Percentiles rank a stretch among this genome's conserved stretches.
Conservation (phyloP, 2,329 filamentous ascomycete species). For the Zarea fungicola region DNA sequence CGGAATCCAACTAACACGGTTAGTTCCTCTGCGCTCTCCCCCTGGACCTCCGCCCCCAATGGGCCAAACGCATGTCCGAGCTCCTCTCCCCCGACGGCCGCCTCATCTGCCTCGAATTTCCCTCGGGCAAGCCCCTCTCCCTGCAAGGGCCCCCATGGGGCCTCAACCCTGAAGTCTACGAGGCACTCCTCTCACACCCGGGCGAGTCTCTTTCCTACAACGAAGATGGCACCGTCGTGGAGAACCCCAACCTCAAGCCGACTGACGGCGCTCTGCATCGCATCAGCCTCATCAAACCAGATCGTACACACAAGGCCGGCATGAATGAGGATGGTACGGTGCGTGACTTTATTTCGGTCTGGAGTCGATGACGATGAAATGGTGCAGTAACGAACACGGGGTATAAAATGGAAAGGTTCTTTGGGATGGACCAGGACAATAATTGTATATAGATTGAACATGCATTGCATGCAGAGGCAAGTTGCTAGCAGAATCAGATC, state of each 20-base stretch:
- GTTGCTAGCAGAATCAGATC: neutral
- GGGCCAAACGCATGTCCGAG: constrained; percentile 47
- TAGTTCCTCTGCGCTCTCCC: constrained; percentile 61
- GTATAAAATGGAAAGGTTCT: neutral
- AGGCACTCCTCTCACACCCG: constrained; percentile 64
- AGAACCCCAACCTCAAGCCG: constrained; percentile 34
- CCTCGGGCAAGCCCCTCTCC: constrained; percentile 62
- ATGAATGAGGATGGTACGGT: constrained; percentile 40
- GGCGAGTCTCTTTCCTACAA: constrained; percentile 61
- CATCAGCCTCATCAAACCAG: constrained; percentile 46
- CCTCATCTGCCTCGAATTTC: constrained; percentile 69
- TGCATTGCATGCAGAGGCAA: too few relatives aligned
- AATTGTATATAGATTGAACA: constrained; percentile 1
- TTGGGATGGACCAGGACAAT: neutral
- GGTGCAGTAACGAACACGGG: neutral
- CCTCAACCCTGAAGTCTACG: constrained; percentile 63
- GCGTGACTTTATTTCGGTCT: constrained; percentile 50
- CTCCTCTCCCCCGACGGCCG: constrained; percentile 46
- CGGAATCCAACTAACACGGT: neutral
- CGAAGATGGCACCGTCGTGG: constrained; percentile 37
- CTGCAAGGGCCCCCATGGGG: constrained; percentile 69
- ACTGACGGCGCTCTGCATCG: constrained; percentile 34
- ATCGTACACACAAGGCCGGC: constrained; percentile 44
- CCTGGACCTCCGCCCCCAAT: constrained; percentile 44
- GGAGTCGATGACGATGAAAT: constrained; percentile 30